Base-by-base conservation (phyloP, 805 yeast species). In the Lipomyces lipofer region DNA sequence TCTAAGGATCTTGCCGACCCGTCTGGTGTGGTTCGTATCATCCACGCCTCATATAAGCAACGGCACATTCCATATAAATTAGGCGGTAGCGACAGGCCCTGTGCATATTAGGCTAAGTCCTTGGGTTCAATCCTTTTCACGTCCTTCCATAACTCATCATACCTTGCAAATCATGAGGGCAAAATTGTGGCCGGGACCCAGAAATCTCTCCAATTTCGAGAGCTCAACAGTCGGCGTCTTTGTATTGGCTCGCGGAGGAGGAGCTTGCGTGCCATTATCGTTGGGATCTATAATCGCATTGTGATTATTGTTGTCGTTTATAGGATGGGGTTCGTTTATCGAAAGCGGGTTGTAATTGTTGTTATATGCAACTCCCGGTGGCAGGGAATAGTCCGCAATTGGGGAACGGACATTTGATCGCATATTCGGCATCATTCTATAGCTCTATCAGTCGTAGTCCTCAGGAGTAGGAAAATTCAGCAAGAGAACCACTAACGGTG, bases 11-110 rank as follows among this genome's bases (percentile, higher is more conserved):
- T 73, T 0, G 88, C 90, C 0, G 79, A 69, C 50, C 61, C 53
- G n/a, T 60, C 51, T 59, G 60, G 62, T 21, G 58, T 49, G 43
- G 52, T 65, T 27, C 52, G 57, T 17, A 64, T 57, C 28, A 47
- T 42, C 66, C 68, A 68, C 12, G 76, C 74, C 51, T 68, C 70
- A 30, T 55, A 49, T 9, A 73, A 57, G 54, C 75, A 75, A 12
- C 52, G 57, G 60, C 61, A 59, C 56, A 71, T 63, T 13, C 88
- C 86, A 8, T 79, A 66, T 8, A 83, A 65, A n/a, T 86, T 80
- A 1, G 89, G 88, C 5, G 85, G 69, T 4, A 90, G 73, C 1
- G 95, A 87, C 27, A 88, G 73, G 63, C 88, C 94, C 60, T 69
- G 52, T 25, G 47, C 33, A 12, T 2, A 22, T 9, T 24, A 30